phyloP scores from a whole-genome alignment of 2,329 filamentous ascomycete species.

The Hortaea werneckii region DNA sequence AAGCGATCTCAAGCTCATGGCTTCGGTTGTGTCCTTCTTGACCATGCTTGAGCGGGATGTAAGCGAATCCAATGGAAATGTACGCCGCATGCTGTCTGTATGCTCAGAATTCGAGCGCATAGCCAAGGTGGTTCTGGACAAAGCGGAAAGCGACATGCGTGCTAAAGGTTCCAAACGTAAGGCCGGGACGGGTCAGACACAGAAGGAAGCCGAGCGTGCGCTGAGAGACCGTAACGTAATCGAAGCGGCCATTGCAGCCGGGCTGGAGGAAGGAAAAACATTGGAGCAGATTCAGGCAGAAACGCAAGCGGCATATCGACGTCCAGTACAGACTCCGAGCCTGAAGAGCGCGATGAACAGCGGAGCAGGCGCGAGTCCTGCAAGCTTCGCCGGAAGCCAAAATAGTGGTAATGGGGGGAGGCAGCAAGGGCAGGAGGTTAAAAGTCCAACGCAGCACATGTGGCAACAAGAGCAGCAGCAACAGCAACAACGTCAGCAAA shows the following conservation, averaged over 20 bases:
- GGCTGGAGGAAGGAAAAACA: conserved; percentile 24
- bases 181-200: conserved; percentile 37
- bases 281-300: conserved; percentile 27
- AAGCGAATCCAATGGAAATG: conserved; percentile 56
- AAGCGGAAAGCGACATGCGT: conserved; percentile 73
- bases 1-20: conserved; percentile 85
- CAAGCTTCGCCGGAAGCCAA: conserved; percentile 18
- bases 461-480: conserved; percentile 5
- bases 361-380: conserved; percentile 13
- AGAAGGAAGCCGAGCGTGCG: conserved; percentile 7
- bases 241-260: conserved; percentile 13
- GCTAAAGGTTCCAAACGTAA: conserved; percentile 72
- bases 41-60: conserved; percentile 74
- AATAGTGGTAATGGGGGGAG: neutral
- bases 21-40: conserved; percentile 81
- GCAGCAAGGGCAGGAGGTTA: conserved; percentile 6
- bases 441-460: neutral
- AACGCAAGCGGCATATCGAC: conserved; percentile 24
- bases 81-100: conserved; percentile 85
- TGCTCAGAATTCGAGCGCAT: conserved; percentile 97
- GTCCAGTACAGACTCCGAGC: conserved; percentile 23
- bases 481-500: conserved; percentile 2
- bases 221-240: conserved; percentile 15
- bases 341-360: conserved; percentile 14
- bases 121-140: conserved; percentile 80